Evolutionary conservation across 345 rosid species (phyloP).

Genomic region (Murraya paniculata): DNA sequence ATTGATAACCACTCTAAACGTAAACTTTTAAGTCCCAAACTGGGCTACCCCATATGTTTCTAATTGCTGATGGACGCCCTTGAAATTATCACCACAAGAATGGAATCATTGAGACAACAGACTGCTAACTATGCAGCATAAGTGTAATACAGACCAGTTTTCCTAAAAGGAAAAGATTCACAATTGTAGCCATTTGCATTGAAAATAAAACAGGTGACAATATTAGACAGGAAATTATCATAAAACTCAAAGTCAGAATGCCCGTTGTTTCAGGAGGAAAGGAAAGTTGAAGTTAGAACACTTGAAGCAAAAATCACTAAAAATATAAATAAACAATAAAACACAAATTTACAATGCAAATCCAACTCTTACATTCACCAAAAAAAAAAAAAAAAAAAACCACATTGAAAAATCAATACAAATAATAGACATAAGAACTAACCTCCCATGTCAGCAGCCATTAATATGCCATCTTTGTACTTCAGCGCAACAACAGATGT

Average conservation of each 20-base stretch:
- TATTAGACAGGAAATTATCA: neutral
- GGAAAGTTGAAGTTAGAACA: neutral
- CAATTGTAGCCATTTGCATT: neutral
- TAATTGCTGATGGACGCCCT: neutral
- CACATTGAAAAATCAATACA: neutral
- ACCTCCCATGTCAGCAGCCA: constrained; percentile 99
- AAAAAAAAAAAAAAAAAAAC: neutral
- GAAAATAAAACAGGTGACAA: neutral
- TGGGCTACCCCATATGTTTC: neutral
- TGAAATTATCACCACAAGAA: neutral
- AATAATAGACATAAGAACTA: neutral
- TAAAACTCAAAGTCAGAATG: neutral
- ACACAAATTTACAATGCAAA: neutral
- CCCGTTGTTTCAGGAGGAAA: neutral
- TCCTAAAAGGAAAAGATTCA: neutral
- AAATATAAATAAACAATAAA: neutral
- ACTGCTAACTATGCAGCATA: neutral
- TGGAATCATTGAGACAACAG: neutral
- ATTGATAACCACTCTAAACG: neutral
- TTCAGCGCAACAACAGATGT: constrained; percentile 90
- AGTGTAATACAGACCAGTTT: neutral
- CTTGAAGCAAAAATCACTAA: neutral
- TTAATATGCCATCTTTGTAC: constrained; percentile 90
- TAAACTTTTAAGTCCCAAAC: neutral
- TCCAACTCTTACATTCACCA: no score